Conservation (phyloP, 176 grass and related monocot genomes). For the Phyllostachys edulis region DNA sequence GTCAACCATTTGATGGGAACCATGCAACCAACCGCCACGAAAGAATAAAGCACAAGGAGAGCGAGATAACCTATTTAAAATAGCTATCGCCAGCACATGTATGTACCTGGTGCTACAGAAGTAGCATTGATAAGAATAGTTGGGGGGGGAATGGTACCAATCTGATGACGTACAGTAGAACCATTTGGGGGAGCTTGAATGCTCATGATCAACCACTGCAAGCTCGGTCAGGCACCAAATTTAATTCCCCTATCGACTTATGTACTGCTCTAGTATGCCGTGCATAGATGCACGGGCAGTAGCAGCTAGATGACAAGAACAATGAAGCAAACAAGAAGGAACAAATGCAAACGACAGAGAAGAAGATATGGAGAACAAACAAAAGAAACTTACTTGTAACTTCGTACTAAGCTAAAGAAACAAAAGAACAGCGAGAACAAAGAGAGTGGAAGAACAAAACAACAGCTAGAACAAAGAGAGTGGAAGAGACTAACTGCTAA, state of each 20-base stretch:
- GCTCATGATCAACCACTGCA: conserved; percentile 35
- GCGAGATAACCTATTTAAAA: conserved; percentile 30
- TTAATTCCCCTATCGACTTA: conserved; percentile 32
- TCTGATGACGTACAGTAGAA: neutral
- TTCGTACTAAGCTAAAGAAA: conserved; percentile 26
- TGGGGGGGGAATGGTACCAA: neutral
- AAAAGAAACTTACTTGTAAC: conserved; percentile 17
- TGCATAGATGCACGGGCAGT: conserved; percentile 29
- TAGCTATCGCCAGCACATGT: conserved; percentile 4
- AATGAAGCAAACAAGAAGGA: conserved; percentile 33
- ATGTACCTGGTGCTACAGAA: conserved; percentile 40
- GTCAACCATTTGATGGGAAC: conserved; percentile 31
- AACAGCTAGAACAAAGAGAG: conserved; percentile 26
- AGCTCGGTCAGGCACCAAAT: conserved; percentile 16
- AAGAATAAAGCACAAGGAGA: neutral
- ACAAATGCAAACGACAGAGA: conserved; percentile 37
- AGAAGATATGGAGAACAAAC: neutral
- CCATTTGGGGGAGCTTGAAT: conserved; percentile 32
- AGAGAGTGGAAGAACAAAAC: conserved; percentile 34
- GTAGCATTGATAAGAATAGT: neutral
- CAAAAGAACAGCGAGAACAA: conserved; percentile 32
- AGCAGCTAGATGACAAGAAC: conserved; percentile 44
- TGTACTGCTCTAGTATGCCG: neutral
- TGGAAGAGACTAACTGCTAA: conserved; percentile 6
- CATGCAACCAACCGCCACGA: conserved; percentile 9